Conservation (phyloP, 331 rosid species). For the Erythrophleum ivorense region DNA sequence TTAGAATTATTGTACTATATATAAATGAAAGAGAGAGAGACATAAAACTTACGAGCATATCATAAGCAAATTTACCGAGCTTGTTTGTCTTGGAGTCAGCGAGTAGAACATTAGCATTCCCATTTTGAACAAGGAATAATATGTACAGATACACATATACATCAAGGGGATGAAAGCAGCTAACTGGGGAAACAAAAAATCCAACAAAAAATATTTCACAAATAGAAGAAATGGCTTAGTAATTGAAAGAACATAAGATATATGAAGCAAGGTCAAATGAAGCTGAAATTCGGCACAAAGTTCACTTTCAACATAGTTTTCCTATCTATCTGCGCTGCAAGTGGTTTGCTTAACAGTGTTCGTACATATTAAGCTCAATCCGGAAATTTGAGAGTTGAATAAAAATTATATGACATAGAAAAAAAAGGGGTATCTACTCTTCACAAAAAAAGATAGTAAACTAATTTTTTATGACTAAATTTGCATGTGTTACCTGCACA, state of each 20-base stretch:
- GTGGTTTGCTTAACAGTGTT: no score
- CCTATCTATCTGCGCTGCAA: not conserved
- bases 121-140: conserved; percentile 90
- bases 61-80: conserved; percentile 96
- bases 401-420: not conserved
- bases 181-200: conserved; percentile 41
- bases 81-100: conserved; percentile 91
- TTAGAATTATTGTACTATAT: not conserved
- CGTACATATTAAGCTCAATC: not conserved
- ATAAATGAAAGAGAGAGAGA: conserved; percentile 16
- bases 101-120: conserved; percentile 94
- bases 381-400: conserved; percentile 5
- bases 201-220: conserved; percentile 21
- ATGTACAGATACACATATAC: conserved; percentile 96
- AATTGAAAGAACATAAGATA: not conserved
- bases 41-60: conserved; percentile 89
- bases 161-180: conserved; percentile 88
- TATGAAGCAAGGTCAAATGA: conserved; percentile 4
- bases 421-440: not conserved
- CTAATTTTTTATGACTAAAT: not conserved
- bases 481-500: conserved; percentile 69
- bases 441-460: no score
- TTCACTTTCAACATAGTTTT: not conserved
- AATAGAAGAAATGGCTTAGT: not conserved
- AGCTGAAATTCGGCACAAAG: not conserved